phyloP scores from a whole-genome alignment of 768 basidiomycete species.

The Kwoniella botswanensis region DNA sequence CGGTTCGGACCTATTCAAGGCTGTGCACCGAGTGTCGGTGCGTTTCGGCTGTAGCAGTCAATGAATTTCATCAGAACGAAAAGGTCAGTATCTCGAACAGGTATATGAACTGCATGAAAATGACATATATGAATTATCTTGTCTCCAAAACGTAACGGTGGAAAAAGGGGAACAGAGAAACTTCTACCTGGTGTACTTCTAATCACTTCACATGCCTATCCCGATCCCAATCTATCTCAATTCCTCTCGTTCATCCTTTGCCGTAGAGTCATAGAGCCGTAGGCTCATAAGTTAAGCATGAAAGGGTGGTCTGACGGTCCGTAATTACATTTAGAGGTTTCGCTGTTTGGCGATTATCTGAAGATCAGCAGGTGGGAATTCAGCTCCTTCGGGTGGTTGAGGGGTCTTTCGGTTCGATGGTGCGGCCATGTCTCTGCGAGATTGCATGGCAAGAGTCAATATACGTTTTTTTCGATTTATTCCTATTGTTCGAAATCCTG shows the following conservation, averaged over 20 bases:
- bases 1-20: neutral
- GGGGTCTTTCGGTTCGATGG: constrained; percentile 89
- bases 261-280: too few relatives aligned
- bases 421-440: constrained; percentile 86
- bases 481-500: too few relatives aligned
- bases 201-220: neutral
- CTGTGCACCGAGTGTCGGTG: neutral
- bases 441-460: neutral
- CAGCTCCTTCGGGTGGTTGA: constrained; percentile 84
- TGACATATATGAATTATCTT: neutral
- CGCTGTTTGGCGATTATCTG: constrained; percentile 44
- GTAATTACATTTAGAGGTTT: constrained; percentile 27
- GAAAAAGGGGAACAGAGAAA: neutral
- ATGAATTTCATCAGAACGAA: neutral
- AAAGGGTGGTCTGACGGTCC: too few relatives aligned
- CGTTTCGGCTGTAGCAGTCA: neutral
- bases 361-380: constrained; percentile 56
- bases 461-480: neutral
- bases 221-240: too few relatives aligned
- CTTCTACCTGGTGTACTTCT: neutral
- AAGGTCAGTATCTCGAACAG: neutral
- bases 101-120: neutral
- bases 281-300: too few relatives aligned
- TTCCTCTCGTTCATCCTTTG: too few relatives aligned
- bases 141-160: neutral